Conservation (phyloP, 208 protist species). For the Herpetomonas tarakana region DNA sequence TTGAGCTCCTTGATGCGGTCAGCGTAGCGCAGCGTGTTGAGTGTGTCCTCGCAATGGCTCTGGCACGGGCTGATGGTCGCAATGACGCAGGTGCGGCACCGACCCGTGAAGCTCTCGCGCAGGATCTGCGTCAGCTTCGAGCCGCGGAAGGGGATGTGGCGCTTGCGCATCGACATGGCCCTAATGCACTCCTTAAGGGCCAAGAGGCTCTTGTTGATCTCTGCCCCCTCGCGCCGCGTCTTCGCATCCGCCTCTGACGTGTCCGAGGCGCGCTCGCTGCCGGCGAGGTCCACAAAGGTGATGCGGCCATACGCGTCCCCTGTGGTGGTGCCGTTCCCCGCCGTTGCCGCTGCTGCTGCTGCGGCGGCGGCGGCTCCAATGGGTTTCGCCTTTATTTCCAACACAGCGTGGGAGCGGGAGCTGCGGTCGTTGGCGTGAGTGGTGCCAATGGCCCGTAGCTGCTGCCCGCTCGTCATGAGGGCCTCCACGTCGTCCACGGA, state of each 20-base stretch:
- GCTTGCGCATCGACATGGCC: conserved; percentile 87
- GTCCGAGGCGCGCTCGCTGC: conserved; percentile 96
- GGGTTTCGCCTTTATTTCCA: conserved; percentile 69
- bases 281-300: conserved; percentile 98
- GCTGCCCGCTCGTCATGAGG: conserved; percentile 79
- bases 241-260: conserved; percentile 83
- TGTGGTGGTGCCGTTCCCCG: conserved; percentile 1
- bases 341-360: too few species aligned
- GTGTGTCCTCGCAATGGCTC: conserved; percentile 92
- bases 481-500: conserved; percentile 65
- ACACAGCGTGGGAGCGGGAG: conserved; percentile 81
- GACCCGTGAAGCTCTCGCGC: conserved; percentile 94
- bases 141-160: conserved; percentile 95
- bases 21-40: conserved; percentile 97
- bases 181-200: conserved; percentile 98
- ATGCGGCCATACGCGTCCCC: conserved; percentile 80
- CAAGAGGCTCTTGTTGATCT: conserved; percentile 98
- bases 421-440: conserved; percentile 87
- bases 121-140: conserved; percentile 96
- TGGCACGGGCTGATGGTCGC: conserved; percentile 90
- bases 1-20: conserved; percentile 92
- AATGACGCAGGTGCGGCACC: conserved; percentile 92
- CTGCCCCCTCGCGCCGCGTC: conserved; percentile 91
- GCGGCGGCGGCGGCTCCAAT: conserved; percentile 10
- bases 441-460: conserved; percentile 68